A percentile compares a stretch with the other conserved stretches of the same genome.
phyloP scores from a whole-genome alignment of 352 stramenopile genomes.

The Elongisporangium prolatum region DNA sequence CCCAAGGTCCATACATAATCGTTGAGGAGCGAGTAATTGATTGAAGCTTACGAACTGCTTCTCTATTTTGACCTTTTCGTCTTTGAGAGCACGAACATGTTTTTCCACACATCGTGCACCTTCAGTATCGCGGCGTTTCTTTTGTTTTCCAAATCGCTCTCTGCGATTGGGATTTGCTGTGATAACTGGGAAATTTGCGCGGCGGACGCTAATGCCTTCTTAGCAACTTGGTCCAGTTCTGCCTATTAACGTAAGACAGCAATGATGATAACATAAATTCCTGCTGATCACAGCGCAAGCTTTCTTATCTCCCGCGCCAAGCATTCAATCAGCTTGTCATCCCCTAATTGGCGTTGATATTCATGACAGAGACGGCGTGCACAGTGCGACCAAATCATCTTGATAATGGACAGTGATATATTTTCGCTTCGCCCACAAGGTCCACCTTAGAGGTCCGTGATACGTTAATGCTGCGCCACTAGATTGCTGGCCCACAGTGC shows the following conservation, averaged over 20 bases:
- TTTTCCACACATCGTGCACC: conserved; percentile 48
- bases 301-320: conserved; percentile 21
- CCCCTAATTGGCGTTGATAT: conserved; percentile 78
- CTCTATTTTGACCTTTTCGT: conserved; percentile 44
- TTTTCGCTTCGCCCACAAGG: too few species aligned
- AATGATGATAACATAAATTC: not conserved
- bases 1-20: conserved; percentile 45
- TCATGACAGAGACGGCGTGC: conserved; percentile 63
- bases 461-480: too few species aligned
- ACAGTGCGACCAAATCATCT: too few species aligned
- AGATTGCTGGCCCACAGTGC: too few species aligned
- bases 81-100: conserved; percentile 42
- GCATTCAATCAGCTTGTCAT: conserved; percentile 51
- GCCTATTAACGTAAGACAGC: conserved; percentile 3
- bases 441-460: too few species aligned
- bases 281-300: not conserved
- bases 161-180: conserved; percentile 30
- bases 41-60: conserved; percentile 58
- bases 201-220: conserved; percentile 42
- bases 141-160: conserved; percentile 44
- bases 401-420: too few species aligned
- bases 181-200: conserved; percentile 38
- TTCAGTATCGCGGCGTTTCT: conserved; percentile 67
- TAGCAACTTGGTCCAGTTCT: conserved; percentile 28
- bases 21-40: conserved; percentile 48